Percentiles rank a stretch among this genome's conserved stretches.
phyloP scores from a whole-genome alignment of 495 filamentous ascomycete genomes.

The Saxispiralis lemnorum region DNA sequence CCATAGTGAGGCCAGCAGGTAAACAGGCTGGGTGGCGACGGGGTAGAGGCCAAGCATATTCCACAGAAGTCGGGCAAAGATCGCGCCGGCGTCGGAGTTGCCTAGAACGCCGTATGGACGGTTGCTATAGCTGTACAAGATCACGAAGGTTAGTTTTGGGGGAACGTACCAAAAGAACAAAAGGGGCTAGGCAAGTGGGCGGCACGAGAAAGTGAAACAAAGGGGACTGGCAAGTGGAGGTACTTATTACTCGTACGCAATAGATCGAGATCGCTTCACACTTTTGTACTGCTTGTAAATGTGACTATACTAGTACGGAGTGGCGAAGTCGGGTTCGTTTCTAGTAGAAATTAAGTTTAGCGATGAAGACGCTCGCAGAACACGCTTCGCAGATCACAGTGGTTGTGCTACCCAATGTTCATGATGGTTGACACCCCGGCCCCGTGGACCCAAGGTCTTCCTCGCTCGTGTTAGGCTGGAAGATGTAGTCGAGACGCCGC shows the following conservation, averaged over 20 bases:
- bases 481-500: slow-evolving; percentile 21
- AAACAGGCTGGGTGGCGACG: slow-evolving; percentile 21
- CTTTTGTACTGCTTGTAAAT: slow-evolving; percentile 21
- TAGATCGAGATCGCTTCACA: slow-evolving; percentile 16
- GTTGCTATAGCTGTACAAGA: slow-evolving; percentile 18
- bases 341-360: no score
- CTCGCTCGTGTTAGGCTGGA: slow-evolving; percentile 19
- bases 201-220: no score
- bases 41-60: slow-evolving; percentile 25
- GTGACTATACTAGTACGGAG: slow-evolving; percentile 24
- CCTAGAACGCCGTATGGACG: slow-evolving; percentile 20
- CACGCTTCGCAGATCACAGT: no score
- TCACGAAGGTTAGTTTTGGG: no score
- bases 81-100: slow-evolving; percentile 23
- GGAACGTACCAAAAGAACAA: no score
- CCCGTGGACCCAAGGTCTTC: slow-evolving; percentile 20
- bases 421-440: slow-evolving; percentile 21
- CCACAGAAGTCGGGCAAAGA: slow-evolving; percentile 22
- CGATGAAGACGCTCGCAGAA: no score
- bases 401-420: slow-evolving; percentile 22
- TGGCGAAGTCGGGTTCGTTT: slow-evolving; percentile 24
- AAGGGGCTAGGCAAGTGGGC: no score
- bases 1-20: slow-evolving; percentile 21
- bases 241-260: slow-evolving; percentile 16
- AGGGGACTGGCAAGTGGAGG: no score